Evolutionary conservation across 192 early-diverging fungal species (phyloP).

Genomic region (Paraglomus brasilianum): DNA sequence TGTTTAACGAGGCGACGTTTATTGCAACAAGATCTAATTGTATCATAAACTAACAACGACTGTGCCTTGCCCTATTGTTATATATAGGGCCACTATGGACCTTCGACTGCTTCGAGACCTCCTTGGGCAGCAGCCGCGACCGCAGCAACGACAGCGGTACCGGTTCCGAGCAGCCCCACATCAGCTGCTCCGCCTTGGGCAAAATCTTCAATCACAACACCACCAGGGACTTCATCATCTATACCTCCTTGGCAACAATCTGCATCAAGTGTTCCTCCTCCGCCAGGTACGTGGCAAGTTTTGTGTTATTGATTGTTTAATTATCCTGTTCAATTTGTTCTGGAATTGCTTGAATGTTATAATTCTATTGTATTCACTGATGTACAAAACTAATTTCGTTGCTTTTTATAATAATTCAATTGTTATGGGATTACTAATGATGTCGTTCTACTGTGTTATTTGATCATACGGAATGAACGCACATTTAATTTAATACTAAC

Average conservation of each 20-base stretch:
- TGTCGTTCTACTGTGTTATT: no score
- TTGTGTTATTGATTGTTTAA: no score
- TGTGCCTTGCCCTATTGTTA: not conserved
- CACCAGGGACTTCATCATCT: slow-evolving; percentile 14
- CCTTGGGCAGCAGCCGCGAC: slow-evolving; percentile 19
- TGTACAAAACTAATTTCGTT: no score
- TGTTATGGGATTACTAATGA: not conserved
- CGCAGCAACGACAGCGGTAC: no score
- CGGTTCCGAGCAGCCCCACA: no score
- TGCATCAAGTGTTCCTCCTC: slow-evolving; percentile 13
- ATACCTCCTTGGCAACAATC: slow-evolving; percentile 44
- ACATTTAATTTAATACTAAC: no score
- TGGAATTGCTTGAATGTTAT: no score
- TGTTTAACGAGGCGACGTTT: not conserved
- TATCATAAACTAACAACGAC: not conserved
- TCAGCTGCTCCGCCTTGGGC: slow-evolving; percentile 40
- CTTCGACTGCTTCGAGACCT: slow-evolving; percentile 20
- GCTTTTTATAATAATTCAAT: not conserved
- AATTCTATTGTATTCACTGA: no score
- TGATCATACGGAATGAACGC: no score
- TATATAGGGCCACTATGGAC: slow-evolving; percentile 34
- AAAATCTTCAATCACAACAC: slow-evolving; percentile 25
- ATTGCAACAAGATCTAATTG: no score
- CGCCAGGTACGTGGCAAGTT: slow-evolving; percentile 21
- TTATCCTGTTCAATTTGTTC: no score